Conservation (phyloP, 331 rosid genomes). For the Quercus phellos region DNA sequence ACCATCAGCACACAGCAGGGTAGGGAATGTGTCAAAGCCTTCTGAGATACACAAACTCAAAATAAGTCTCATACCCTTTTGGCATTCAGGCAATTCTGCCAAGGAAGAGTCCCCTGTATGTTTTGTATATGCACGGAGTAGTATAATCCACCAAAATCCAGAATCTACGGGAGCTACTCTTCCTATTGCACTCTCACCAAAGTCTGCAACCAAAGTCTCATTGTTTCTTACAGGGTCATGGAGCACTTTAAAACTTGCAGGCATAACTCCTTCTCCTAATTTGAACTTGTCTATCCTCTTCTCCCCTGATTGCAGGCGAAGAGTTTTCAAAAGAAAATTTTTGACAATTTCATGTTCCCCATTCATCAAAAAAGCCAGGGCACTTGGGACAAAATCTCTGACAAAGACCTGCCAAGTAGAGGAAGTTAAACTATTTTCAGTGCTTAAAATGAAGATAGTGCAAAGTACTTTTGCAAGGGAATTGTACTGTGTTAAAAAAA, state of each 20-base stretch:
- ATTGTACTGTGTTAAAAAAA: background rate
- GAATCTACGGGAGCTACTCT: constrained; percentile 42
- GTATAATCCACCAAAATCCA: constrained; percentile 38
- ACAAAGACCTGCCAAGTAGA: constrained; percentile 27
- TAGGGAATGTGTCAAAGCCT: constrained; percentile 37
- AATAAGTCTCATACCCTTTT: constrained; percentile 36
- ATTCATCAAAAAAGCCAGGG: constrained; percentile 35
- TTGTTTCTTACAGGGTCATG: constrained; percentile 22
- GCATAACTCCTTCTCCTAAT: constrained; percentile 39
- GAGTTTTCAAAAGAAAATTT: constrained; percentile 33
- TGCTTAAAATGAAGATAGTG: background rate
- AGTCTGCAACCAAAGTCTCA: constrained; percentile 28
- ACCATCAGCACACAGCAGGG: constrained; percentile 34
- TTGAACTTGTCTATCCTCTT: constrained; percentile 28
- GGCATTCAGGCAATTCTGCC: constrained; percentile 35
- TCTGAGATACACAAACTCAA: constrained; percentile 30
- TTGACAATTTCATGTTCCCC: constrained; percentile 29
- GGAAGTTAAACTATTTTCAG: background rate
- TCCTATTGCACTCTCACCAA: constrained; percentile 34
- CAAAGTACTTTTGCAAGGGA: background rate
- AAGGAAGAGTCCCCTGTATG: constrained; percentile 30
- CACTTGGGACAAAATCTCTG: constrained; percentile 38
- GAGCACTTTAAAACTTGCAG: constrained; percentile 33
- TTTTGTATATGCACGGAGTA: constrained; percentile 38
- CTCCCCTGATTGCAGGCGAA: constrained; percentile 30